These are phyloP conservation scores for Inga laurina DNA, from an alignment of 306 rosid species.

Conservation along the genomic window DNA sequence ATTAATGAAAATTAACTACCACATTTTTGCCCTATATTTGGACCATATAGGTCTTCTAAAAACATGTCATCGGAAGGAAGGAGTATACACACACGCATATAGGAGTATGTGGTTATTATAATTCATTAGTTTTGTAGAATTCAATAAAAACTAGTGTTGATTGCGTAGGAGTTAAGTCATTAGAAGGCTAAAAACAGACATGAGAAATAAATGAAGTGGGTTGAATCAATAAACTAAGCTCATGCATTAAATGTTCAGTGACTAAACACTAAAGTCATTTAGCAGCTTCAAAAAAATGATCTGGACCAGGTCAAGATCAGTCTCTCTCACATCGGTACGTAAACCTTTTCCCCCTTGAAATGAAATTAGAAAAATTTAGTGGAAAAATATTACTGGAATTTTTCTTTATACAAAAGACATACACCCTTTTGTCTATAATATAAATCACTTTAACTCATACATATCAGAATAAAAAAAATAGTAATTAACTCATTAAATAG, in stretches of 20 bases:
- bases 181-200: not conserved
- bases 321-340: not conserved
- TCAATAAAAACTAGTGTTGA: not conserved
- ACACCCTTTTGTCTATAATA: accelerated
- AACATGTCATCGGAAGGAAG: too few relatives aligned
- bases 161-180: not conserved
- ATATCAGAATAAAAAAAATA: too few relatives aligned
- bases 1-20: too few relatives aligned
- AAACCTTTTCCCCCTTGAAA: not conserved
- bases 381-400: not conserved
- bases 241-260: not conserved
- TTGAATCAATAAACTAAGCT: not conserved
- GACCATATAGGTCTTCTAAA: too few relatives aligned
- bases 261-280: not conserved
- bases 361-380: not conserved
- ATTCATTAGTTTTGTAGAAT: too few relatives aligned
- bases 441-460: too few relatives aligned
- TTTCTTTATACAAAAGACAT: not conserved
- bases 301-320: not conserved
- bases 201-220: not conserved
- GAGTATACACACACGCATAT: too few relatives aligned
- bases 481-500: too few relatives aligned
- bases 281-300: not conserved
- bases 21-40: too few relatives aligned
- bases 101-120: too few relatives aligned